Conservation (phyloP, 768 basidiomycete species). For the Rhizopogon vesiculosus region DNA sequence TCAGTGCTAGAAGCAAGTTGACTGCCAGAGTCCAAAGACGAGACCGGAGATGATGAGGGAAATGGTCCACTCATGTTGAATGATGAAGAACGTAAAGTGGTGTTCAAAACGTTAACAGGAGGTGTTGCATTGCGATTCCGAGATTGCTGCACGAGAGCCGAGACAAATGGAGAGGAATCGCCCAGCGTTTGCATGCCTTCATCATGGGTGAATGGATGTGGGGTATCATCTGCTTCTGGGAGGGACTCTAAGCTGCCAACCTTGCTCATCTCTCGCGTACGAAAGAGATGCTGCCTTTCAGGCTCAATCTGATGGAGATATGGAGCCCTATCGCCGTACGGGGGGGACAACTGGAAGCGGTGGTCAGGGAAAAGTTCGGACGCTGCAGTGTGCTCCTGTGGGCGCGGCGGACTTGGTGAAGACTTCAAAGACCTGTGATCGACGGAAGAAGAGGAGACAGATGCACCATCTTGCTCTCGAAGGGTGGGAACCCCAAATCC, state of each 20-base stretch:
- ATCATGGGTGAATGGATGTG: constrained; percentile 26
- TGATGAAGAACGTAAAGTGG: constrained; percentile 34
- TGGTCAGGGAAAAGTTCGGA: constrained; percentile 17
- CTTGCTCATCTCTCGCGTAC: constrained; percentile 44
- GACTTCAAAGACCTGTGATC: constrained; percentile 66
- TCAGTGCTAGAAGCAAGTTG: constrained; percentile 51
- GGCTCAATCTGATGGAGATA: constrained; percentile 41
- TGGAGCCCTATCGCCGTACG: constrained; percentile 42
- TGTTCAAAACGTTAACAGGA: constrained; percentile 34
- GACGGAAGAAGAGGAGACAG: constrained; percentile 55
- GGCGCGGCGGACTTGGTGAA: constrained; percentile 57
- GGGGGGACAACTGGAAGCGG: constrained; percentile 33
- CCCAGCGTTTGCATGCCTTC: constrained; percentile 22
- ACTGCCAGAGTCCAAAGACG: constrained; percentile 72
- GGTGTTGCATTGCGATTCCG: constrained; percentile 41
- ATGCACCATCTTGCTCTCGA: constrained; percentile 40
- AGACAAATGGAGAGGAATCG: constrained; percentile 34
- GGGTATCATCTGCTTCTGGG: constrained; percentile 52
- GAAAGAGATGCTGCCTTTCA: constrained; percentile 37
- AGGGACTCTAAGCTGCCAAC: constrained; percentile 47
- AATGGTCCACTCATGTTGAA: constrained; percentile 42
- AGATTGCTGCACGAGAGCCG: constrained; percentile 31
- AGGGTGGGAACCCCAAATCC: constrained; percentile 43
- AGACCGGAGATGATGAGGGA: constrained; percentile 70
- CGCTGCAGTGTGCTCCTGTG: constrained; percentile 22